Evolutionary conservation across 73 alveolate species (phyloP).

Genomic region (Urostyla sp.): DNA sequence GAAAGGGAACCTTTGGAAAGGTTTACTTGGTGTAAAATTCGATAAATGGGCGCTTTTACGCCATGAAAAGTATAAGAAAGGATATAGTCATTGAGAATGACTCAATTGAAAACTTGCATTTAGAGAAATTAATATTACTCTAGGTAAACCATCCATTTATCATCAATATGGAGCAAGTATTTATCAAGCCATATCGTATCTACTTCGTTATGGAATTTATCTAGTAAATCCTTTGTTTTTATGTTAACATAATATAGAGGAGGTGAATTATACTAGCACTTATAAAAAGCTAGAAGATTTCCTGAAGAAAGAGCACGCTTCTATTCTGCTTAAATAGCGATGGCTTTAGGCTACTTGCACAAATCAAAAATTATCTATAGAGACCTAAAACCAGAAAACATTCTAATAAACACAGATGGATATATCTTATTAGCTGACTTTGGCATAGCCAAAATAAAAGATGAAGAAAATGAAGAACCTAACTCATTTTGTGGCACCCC

Average conservation of each 20-base stretch:
- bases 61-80: slow-evolving; percentile 83
- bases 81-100: slow-evolving; percentile 89
- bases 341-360: slow-evolving; percentile 68
- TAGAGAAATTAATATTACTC: slow-evolving; percentile 82
- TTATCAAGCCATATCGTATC: slow-evolving; percentile 83
- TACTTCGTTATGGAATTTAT: slow-evolving; percentile 91
- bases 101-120: slow-evolving; percentile 78
- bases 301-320: slow-evolving; percentile 70
- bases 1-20: slow-evolving; percentile 78
- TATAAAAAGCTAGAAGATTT: slow-evolving; percentile 36
- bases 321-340: slow-evolving; percentile 74
- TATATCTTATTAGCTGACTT: slow-evolving; percentile 71
- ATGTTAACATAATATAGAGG: slow-evolving; percentile 23
- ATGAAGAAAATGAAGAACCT: slow-evolving; percentile 2
- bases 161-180: slow-evolving; percentile 81
- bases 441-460: slow-evolving; percentile 61
- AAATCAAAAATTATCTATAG: slow-evolving; percentile 53
- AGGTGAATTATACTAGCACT: slow-evolving; percentile 55
- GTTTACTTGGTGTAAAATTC: slow-evolving; percentile 35
- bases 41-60: slow-evolving; percentile 61
- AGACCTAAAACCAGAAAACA: slow-evolving; percentile 75
- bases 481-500: slow-evolving; percentile 69
- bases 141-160: slow-evolving; percentile 89
- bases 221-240: slow-evolving; percentile 29
- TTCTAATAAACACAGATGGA: slow-evolving; percentile 70